A percentile compares a stretch with the other conserved stretches of the same genome.
Conservation (phyloP, 768 basidiomycete genomes). For the Mrakia blollopis region DNA sequence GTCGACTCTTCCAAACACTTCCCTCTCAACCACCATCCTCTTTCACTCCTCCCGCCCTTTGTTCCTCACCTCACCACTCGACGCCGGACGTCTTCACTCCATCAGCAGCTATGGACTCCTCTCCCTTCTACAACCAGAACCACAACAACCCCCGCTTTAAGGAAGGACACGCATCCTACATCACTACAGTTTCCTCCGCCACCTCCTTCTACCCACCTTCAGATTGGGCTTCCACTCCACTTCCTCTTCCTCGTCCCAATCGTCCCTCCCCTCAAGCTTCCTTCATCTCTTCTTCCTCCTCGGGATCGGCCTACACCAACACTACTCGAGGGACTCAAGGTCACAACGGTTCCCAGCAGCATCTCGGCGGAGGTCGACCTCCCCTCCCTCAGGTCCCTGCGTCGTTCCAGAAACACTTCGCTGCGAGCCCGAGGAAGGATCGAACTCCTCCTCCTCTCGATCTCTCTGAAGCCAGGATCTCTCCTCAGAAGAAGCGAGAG, state of each 20-base stretch:
- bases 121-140: neutral
- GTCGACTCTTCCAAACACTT: neutral
- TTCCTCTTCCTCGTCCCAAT: constrained; percentile 3
- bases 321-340: neutral
- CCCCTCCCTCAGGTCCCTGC: constrained; percentile 13
- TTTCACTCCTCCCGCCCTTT: neutral
- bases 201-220: constrained; percentile 22
- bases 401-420: constrained; percentile 23
- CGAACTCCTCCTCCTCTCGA: constrained; percentile 13
- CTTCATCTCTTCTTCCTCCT: neutral
- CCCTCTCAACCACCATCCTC: constrained; percentile 1
- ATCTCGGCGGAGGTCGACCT: neutral
- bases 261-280: neutral
- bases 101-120: neutral
- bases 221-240: constrained; percentile 1
- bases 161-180: constrained; percentile 2
- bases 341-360: neutral
- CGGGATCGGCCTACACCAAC: neutral
- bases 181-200: neutral
- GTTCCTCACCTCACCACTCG: neutral
- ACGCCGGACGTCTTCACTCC: neutral
- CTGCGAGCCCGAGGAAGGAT: neutral
- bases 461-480: constrained; percentile 10
- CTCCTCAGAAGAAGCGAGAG: constrained; percentile 2
- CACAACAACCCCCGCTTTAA: neutral